Evolutionary conservation across 768 basidiomycete species (phyloP).

Genomic region (Lactifluus hygrophoroides): DNA sequence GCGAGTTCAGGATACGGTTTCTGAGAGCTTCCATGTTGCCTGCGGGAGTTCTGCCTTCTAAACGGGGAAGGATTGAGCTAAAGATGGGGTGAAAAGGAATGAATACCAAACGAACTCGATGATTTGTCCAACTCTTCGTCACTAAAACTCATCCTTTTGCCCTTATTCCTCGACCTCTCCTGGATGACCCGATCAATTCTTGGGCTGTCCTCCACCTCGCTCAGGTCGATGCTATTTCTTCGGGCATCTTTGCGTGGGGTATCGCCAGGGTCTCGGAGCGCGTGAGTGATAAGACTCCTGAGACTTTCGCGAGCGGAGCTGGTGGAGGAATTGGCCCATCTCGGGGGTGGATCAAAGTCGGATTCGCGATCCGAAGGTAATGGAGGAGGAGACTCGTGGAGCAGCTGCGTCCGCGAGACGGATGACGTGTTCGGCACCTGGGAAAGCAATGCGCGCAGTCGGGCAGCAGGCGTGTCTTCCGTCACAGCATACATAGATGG

Average conservation of each 20-base stretch:
- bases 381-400: conserved; percentile 17
- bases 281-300: conserved; percentile 16
- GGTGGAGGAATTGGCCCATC: conserved; percentile 4
- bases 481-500: conserved; percentile 11
- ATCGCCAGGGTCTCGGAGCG: conserved; percentile 12
- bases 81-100: background rate
- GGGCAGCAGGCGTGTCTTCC: conserved; percentile 16
- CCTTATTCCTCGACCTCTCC: conserved; percentile 18
- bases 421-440: conserved; percentile 17
- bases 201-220: conserved; percentile 22
- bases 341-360: conserved; percentile 19
- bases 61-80: background rate
- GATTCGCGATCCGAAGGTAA: conserved; percentile 19
- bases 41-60: conserved; percentile 7
- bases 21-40: conserved; percentile 14
- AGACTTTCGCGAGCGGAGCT: conserved; percentile 17
- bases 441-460: conserved; percentile 17
- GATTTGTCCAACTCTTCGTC: conserved; percentile 19
- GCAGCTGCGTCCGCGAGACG: conserved; percentile 12
- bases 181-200: conserved; percentile 15
- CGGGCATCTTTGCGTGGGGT: conserved; percentile 8
- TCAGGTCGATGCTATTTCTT: conserved; percentile 21
- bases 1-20: conserved; percentile 4
- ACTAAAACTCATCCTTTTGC: conserved; percentile 18
- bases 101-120: conserved; percentile 12